These are phyloP conservation scores for Auriscalpium microsporum DNA, from an alignment of 768 basidiomycete genomes.

Conservation along the genomic window DNA sequence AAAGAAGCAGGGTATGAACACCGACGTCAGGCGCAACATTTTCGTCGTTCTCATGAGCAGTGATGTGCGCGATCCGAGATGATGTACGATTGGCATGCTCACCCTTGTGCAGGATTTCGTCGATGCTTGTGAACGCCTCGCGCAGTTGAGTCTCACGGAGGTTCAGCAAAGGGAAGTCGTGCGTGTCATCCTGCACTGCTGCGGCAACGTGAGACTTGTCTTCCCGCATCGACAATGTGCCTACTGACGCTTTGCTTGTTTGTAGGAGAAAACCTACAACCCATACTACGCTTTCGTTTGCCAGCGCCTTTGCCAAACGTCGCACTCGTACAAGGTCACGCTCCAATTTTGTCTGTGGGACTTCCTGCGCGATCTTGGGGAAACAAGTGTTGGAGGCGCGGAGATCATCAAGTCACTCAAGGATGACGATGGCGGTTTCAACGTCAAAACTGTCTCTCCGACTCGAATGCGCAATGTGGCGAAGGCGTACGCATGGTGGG, in stretches of 20 bases:
- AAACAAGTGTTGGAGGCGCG: slow-evolving; percentile 70
- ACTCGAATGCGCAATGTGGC: slow-evolving; percentile 66
- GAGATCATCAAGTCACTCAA: slow-evolving; percentile 58
- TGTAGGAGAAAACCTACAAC: slow-evolving; percentile 85
- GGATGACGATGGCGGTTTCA: slow-evolving; percentile 37
- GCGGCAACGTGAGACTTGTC: slow-evolving; percentile 61
- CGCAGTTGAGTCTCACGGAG: slow-evolving; percentile 76
- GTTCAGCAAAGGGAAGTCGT: slow-evolving; percentile 91
- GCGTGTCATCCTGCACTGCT: slow-evolving; percentile 89
- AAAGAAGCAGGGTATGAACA: slow-evolving; percentile 96
- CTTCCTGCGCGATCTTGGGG: slow-evolving; percentile 86
- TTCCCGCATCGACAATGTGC: slow-evolving; percentile 4
- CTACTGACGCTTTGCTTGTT: neutral
- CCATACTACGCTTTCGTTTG: slow-evolving; percentile 91
- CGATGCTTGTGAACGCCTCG: slow-evolving; percentile 89
- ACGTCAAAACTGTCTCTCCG: slow-evolving; percentile 46
- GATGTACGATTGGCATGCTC: neutral
- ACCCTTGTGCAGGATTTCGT: slow-evolving; percentile 66
- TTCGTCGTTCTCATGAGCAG: slow-evolving; percentile 95
- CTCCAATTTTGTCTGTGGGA: slow-evolving; percentile 97
- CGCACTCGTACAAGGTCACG: slow-evolving; percentile 85
- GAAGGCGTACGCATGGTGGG: slow-evolving; percentile 86
- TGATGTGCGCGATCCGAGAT: slow-evolving; percentile 48
- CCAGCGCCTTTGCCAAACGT: slow-evolving; percentile 67
- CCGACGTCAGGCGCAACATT: slow-evolving; percentile 83